Evolutionary conservation across 352 stramenopile species (phyloP), one percentile per base, ranked within the genome.

Genomic region (Peronospora tabacina): DNA sequence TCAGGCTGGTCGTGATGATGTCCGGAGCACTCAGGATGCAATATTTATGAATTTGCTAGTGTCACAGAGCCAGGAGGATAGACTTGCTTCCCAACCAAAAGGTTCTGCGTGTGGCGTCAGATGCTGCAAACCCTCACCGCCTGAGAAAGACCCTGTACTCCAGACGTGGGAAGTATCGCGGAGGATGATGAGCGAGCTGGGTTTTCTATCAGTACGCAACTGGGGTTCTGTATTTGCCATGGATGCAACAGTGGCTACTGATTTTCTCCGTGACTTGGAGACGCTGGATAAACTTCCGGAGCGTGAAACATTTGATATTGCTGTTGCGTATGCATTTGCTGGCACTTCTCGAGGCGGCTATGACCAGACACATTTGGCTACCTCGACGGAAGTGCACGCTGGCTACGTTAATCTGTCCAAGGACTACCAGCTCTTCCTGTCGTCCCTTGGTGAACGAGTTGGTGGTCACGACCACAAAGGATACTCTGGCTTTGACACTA

Each of bases 201-300:
- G 82, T 3, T 90, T 94, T 17, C 49, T 91, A 7, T 90, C 80
- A 0, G 75, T 94, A 4, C 74, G 73, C n/a, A 90, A 88, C 30
- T 94, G 82, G 82, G 82, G 82, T 0, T 81, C 77, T 35, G 62
- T 94, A 16, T 90, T 94, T 37, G 68, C 79, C 0, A 89, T 94
- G 76, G 69, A 83, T 53, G 62, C 75, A 5, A 52, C 49, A 8
- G 51, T 63, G 0, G 63, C 66, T 42, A 66, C 64, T 0, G 69
- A 81, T n/a, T 61, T 94, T 29, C 51, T 87, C 7, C 53, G 59
- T 19, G 77, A 93, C 17, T 44, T 93, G 9, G 72, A 88, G 22
- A 68, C 62, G 13, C 58, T 94, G 11, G 82, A 94, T 55, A 80
- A 85, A 40, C 69, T 90, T 5, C 70, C 76, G 3, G 78, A 80